A percentile compares a stretch with the other conserved stretches of the same genome.
These are phyloP conservation scores for Sclerotinia sclerotiorum DNA, from an alignment of 2,329 filamentous ascomycete species.

Conservation along the genomic window DNA sequence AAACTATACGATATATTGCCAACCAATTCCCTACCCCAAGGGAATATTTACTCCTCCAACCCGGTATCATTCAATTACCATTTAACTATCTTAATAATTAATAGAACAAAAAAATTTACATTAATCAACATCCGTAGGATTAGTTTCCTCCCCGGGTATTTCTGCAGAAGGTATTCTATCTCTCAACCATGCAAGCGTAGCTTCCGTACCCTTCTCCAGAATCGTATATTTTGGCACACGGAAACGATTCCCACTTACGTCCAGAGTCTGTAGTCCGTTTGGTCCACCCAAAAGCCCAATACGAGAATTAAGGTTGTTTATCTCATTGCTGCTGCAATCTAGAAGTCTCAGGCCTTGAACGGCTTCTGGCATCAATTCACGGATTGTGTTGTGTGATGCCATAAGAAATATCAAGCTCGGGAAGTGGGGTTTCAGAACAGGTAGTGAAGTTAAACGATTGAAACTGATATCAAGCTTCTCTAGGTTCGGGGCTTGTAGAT, in stretches of 20 bases:
- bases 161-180: constrained; percentile 65
- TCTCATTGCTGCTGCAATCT: constrained; percentile 82
- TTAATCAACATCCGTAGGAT: constrained; percentile 29
- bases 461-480: constrained; percentile 77
- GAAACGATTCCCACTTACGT: constrained; percentile 84
- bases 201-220: constrained; percentile 83
- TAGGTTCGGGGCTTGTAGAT: constrained; percentile 72
- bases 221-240: constrained; percentile 82
- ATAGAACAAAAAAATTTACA: neutral
- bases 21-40: neutral
- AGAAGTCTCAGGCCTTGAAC: constrained; percentile 73
- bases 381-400: constrained; percentile 76
- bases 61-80: constrained; percentile 19
- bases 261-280: constrained; percentile 61
- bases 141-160: constrained; percentile 52
- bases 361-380: constrained; percentile 68
- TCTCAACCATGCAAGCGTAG: constrained; percentile 76
- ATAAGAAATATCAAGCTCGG: constrained; percentile 70
- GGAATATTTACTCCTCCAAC: constrained; percentile 13
- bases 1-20: constrained; percentile 16
- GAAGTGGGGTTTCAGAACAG: constrained; percentile 64
- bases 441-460: constrained; percentile 75
- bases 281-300: constrained; percentile 72
- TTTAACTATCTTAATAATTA: neutral
- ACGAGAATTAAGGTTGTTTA: constrained; percentile 75